Conservation (phyloP, 2,329 filamentous ascomycete genomes). For the Ceratocystis eucalypticola region DNA sequence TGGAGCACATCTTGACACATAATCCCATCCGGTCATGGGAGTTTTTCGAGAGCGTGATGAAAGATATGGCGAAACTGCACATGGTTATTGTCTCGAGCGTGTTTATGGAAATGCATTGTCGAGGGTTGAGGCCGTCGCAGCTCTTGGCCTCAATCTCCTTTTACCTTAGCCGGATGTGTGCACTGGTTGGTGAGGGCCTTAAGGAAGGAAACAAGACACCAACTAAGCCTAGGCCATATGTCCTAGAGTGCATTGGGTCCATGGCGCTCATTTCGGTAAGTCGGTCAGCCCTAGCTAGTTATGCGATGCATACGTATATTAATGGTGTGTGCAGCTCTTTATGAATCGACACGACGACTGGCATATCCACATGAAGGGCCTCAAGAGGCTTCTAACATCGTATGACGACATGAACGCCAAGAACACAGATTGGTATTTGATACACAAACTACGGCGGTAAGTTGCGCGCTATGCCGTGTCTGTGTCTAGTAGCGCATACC, state of each 20-base stretch:
- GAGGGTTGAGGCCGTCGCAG: slow-evolving; percentile 15
- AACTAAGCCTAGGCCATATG: slow-evolving; percentile 14
- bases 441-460: slow-evolving; percentile 18
- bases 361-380: slow-evolving; percentile 19
- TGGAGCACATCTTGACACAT: slow-evolving; percentile 16
- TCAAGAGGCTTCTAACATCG: slow-evolving; percentile 15
- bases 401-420: slow-evolving; percentile 14
- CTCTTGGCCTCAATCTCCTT: slow-evolving; percentile 16
- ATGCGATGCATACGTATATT: background rate
- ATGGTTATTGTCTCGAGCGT: slow-evolving; percentile 18
- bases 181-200: slow-evolving; percentile 16
- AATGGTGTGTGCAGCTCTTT: slow-evolving; percentile 11
- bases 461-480: background rate
- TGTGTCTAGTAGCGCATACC: too few relatives aligned
- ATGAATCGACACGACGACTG: slow-evolving; percentile 17
- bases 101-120: slow-evolving; percentile 18
- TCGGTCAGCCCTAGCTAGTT: background rate
- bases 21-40: slow-evolving; percentile 17
- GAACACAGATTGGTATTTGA: slow-evolving; percentile 17
- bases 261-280: slow-evolving; percentile 19
- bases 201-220: slow-evolving; percentile 17
- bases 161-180: slow-evolving; percentile 18
- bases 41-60: slow-evolving; percentile 17
- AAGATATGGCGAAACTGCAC: slow-evolving; percentile 17
- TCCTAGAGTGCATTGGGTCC: slow-evolving; percentile 18